A percentile compares a stretch with the other conserved stretches of the same genome.
phyloP scores from a whole-genome alignment of 2,329 filamentous ascomycete genomes.

The Penicillium olsonii region DNA sequence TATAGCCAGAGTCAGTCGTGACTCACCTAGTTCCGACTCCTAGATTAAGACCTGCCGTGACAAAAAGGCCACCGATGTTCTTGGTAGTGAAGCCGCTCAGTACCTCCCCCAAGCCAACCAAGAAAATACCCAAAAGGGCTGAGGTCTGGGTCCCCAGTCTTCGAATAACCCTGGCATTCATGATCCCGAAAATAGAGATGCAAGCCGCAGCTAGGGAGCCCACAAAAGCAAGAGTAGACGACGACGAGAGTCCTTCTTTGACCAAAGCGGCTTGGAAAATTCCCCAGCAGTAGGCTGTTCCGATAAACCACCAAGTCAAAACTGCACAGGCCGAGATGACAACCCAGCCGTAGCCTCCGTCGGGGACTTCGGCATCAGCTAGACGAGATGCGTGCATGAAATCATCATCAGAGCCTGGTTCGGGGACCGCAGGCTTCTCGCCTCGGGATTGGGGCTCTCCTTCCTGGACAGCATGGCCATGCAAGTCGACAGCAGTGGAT shows the following conservation, averaged over 20 bases:
- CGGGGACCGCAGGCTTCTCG: background rate
- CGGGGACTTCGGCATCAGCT: slow-evolving; percentile 46
- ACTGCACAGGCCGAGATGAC: slow-evolving; percentile 55
- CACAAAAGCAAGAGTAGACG: slow-evolving; percentile 60
- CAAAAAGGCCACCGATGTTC: slow-evolving; percentile 52
- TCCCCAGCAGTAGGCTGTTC: slow-evolving; percentile 61
- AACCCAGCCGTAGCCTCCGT: slow-evolving; percentile 35
- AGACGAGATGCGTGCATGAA: slow-evolving; percentile 47
- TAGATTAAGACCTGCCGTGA: slow-evolving; percentile 50
- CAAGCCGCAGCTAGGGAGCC: slow-evolving; percentile 56
- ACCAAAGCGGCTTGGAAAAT: slow-evolving; percentile 61
- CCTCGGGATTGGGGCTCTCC: background rate
- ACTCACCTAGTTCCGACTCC: slow-evolving; percentile 42
- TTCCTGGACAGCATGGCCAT: too few relatives aligned
- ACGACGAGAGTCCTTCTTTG: slow-evolving; percentile 46
- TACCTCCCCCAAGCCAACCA: slow-evolving; percentile 55
- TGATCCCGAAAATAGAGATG: slow-evolving; percentile 54
- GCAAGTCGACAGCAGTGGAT: too few relatives aligned
- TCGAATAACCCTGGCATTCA: slow-evolving; percentile 55
- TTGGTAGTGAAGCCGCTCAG: slow-evolving; percentile 49
- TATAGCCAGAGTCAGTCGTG: background rate
- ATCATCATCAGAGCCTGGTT: too few relatives aligned
- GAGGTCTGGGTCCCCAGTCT: slow-evolving; percentile 51
- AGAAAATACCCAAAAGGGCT: slow-evolving; percentile 51
- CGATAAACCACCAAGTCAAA: slow-evolving; percentile 59